Evolutionary conservation across 257 asterid genomes (phyloP), one percentile per base, ranked within the genome.

Genomic region (Osmanthus fragrans): DNA sequence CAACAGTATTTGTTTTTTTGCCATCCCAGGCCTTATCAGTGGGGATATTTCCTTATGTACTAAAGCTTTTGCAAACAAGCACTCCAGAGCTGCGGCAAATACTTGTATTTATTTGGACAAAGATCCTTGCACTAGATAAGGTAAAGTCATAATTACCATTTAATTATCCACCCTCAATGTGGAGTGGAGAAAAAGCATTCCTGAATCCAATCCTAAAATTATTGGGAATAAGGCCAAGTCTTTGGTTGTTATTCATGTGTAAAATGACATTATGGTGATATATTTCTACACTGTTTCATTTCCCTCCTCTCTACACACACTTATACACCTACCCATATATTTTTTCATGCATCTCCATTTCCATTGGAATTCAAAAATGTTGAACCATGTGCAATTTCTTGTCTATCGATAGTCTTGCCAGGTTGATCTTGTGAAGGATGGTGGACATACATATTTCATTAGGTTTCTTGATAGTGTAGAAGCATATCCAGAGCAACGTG

Each of bases 341-440:
- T 72, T 11, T 15, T 27, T 75, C 47, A n/a, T 73, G 56, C 7
- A 72, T 33, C 16, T 33, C 39, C 39, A n/a, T 51, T 69, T 70
- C 60, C 75, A 19, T 63, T 15, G 15, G 37, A 30, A 72, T 64
- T 79, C 10, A 45, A 40, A 78, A 36, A 47, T 16, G 51, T n/a
- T 25, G 9, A 64, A 30, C 40, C 27, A 29, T 21, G 12, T 34
- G 34, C 65, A 19, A 12, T 32, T 58, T 73, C 11, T 13, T 45
- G 58, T 82, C 82, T 64, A 78, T 83, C 77, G 76, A 71, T 78
- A 96, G 99, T 92, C 98, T 77, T 96, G 99, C 80, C 99, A 93
- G 92, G 97, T 91, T 78, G 99, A 96, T 88, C 97, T 96, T 58
- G 98, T 93, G 85, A 96, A 96, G 92, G 99, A 96, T 84, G 92